These are phyloP conservation scores for Exutisphaerella laricina DNA, from an alignment of 2,329 filamentous ascomycete genomes.

Conservation along the genomic window DNA sequence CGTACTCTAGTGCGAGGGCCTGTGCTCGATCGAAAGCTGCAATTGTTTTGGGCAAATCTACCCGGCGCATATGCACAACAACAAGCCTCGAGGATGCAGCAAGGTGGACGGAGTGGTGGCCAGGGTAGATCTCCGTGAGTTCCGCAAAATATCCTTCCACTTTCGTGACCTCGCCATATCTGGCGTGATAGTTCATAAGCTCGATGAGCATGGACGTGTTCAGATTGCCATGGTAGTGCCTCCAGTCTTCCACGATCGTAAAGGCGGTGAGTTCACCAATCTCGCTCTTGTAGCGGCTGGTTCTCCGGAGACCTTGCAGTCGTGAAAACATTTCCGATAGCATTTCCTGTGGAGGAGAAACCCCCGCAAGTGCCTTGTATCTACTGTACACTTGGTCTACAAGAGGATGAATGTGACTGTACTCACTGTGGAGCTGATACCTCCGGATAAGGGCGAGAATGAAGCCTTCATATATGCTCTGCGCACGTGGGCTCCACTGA, in stretches of 20 bases:
- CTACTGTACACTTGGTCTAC: neutral
- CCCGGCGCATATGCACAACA: conserved; percentile 64
- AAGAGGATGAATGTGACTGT: neutral
- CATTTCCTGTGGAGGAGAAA: neutral
- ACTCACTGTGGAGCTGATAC: neutral
- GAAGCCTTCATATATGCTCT: neutral
- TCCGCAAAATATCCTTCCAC: conserved; percentile 34
- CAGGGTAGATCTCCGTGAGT: conserved; percentile 21
- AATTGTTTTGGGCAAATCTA: conserved; percentile 56
- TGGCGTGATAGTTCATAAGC: conserved; percentile 30
- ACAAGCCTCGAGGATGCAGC: conserved; percentile 49
- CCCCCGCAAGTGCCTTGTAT: neutral
- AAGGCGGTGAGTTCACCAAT: too few relatives aligned
- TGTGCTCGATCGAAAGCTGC: conserved; percentile 59
- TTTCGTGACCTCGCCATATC: conserved; percentile 30
- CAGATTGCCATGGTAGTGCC: conserved; percentile 19
- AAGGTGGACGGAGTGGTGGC: conserved; percentile 20
- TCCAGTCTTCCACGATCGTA: conserved; percentile 26
- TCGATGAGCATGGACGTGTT: conserved; percentile 14
- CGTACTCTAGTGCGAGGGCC: conserved; percentile 23
- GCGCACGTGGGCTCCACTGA: neutral
- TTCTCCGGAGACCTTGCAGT: too few relatives aligned
- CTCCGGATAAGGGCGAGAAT: neutral
- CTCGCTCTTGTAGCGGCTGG: too few relatives aligned
- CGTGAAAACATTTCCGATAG: neutral